These are phyloP conservation scores for Cladosporium sp. DNA, from an alignment of 2,329 filamentous ascomycete genomes.

Conservation along the genomic window DNA sequence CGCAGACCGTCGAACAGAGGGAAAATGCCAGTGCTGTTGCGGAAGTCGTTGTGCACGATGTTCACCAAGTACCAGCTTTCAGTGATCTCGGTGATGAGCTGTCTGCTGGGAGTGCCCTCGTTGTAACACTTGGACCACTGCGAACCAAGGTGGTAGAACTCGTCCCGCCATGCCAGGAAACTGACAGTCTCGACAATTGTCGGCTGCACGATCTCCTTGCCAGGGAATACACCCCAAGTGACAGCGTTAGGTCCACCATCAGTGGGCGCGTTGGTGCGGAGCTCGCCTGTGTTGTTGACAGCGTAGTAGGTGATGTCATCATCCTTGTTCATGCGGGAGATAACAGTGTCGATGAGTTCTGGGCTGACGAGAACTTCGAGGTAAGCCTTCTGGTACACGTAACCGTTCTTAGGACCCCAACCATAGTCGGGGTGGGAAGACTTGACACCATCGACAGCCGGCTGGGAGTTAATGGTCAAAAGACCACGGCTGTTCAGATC, in stretches of 20 bases:
- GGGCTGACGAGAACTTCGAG: constrained; percentile 86
- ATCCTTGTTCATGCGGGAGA: constrained; percentile 71
- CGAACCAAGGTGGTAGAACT: constrained; percentile 85
- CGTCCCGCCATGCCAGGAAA: constrained; percentile 98
- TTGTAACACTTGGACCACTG: constrained; percentile 95
- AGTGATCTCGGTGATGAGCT: constrained; percentile 78
- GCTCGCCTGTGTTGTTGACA: constrained; percentile 75
- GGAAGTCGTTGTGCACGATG: constrained; percentile 98
- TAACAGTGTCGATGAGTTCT: constrained; percentile 70
- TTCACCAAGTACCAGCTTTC: constrained; percentile 92
- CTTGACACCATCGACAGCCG: constrained; percentile 84
- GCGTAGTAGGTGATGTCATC: constrained; percentile 90
- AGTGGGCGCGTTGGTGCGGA: constrained; percentile 78
- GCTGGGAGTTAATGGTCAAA: constrained; percentile 95
- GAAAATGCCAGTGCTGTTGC: constrained; percentile 76
- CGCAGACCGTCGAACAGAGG: constrained; percentile 73
- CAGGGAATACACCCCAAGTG: constrained; percentile 98
- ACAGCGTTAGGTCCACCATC: constrained; percentile 89
- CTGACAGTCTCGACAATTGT: constrained; percentile 98
- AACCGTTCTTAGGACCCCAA: constrained; percentile 92
- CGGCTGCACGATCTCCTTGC: constrained; percentile 98
- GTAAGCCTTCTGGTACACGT: constrained; percentile 98
- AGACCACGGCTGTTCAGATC: constrained; percentile 81
- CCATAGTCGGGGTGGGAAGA: constrained; percentile 83
- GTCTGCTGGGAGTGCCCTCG: constrained; percentile 68